Percentiles rank a stretch among this genome's conserved stretches.
phyloP scores from a whole-genome alignment of 2,329 filamentous ascomycete genomes.

The Cryphonectria radicalis region DNA sequence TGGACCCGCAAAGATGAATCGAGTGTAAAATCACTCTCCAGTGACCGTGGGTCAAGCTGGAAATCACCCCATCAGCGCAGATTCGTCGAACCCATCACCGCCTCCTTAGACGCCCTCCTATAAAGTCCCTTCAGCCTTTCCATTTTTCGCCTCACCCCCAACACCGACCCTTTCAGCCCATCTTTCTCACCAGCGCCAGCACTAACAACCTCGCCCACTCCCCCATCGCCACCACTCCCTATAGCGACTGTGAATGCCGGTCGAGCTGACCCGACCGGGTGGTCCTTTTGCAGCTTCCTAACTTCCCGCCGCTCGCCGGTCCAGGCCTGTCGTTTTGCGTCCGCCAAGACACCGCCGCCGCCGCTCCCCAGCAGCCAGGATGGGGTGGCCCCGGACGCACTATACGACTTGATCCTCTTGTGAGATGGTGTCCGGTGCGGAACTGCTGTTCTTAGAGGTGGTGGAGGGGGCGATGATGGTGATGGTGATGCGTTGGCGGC shows the following conservation, averaged over 20 bases:
- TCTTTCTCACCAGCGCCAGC: not conserved
- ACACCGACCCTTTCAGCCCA: constrained; percentile 18
- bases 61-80: not conserved
- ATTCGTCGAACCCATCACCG: not conserved
- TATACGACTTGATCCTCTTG: constrained; percentile 22
- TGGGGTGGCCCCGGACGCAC: constrained; percentile 10
- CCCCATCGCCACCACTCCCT: constrained; percentile 9
- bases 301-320: constrained; percentile 28
- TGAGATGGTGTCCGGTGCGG: constrained; percentile 8
- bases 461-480: not conserved
- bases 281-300: constrained; percentile 29
- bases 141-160: constrained; percentile 28
- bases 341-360: constrained; percentile 14
- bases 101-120: constrained; percentile 14
- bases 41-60: not conserved
- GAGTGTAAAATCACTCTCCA: not conserved
- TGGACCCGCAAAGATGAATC: not conserved
- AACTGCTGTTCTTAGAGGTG: not conserved
- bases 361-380: constrained; percentile 23
- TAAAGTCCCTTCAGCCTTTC: constrained; percentile 25
- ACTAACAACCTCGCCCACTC: not conserved
- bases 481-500: not conserved
- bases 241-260: constrained; percentile 23
- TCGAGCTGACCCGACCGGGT: constrained; percentile 25
- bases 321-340: constrained; percentile 20